Percentiles rank a stretch among this genome's conserved stretches.
Evolutionary conservation across 2,329 filamentous ascomycete species (phyloP).

Genomic region (Didymella keratinophila): DNA sequence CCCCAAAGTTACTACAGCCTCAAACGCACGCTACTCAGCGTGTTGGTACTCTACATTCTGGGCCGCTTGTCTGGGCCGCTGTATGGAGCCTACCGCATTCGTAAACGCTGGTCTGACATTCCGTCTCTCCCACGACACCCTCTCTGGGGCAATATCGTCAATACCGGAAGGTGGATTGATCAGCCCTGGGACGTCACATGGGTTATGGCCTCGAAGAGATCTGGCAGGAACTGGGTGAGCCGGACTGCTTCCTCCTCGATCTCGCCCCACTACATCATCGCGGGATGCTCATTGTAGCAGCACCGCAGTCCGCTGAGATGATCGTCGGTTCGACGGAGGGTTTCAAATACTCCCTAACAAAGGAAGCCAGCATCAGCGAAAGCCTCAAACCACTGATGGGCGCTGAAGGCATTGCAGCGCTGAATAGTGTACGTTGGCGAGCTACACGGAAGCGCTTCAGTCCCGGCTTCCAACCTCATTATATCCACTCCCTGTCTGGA

Average conservation of each 20-base stretch:
- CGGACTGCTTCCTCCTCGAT: neutral
- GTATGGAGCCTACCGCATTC: neutral
- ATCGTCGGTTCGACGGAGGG: neutral
- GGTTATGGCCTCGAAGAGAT: neutral
- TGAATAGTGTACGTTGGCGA: neutral
- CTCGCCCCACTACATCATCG: neutral
- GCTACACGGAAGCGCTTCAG: neutral
- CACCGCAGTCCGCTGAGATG: neutral
- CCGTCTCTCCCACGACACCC: neutral
- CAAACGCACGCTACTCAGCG: neutral
- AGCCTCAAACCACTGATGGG: neutral
- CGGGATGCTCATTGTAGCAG: neutral
- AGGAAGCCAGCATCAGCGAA: neutral
- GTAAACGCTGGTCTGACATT: neutral
- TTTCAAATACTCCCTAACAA: neutral
- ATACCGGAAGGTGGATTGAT: neutral
- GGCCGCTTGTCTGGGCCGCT: neutral
- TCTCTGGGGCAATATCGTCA: neutral
- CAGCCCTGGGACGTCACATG: neutral
- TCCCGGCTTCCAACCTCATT: neutral
- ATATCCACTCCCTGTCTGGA: neutral
- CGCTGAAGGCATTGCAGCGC: neutral
- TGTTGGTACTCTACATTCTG: neutral
- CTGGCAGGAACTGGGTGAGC: neutral
- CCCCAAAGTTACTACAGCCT: neutral